Evolutionary conservation across 2,329 filamentous ascomycete genomes (phyloP).

Genomic region (Phaeosphaeria sp.): DNA sequence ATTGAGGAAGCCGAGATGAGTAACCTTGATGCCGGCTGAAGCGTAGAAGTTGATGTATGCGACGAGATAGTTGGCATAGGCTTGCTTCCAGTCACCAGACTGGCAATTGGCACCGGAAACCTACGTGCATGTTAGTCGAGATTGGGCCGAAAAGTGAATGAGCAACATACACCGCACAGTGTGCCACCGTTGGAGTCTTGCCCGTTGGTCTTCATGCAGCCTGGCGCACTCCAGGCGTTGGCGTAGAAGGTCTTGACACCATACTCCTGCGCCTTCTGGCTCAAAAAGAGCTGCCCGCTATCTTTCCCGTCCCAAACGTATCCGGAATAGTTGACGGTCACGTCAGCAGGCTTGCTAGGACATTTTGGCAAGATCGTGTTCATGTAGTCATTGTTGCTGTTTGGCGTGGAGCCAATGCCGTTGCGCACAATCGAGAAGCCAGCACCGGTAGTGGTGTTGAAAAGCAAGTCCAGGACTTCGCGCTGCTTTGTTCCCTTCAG

Average conservation of each 20-base stretch:
- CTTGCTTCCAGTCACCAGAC: constrained; percentile 56
- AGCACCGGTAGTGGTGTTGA: constrained; percentile 55
- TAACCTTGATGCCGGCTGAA: constrained; percentile 49
- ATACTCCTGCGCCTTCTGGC: constrained; percentile 55
- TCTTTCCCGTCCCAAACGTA: constrained; percentile 41
- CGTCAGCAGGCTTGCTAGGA: constrained; percentile 24
- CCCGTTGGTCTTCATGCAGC: constrained; percentile 60
- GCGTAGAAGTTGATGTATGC: constrained; percentile 56
- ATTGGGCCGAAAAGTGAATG: neutral
- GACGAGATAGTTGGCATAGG: constrained; percentile 58
- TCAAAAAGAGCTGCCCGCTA: constrained; percentile 59
- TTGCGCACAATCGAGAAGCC: constrained; percentile 56
- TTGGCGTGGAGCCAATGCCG: constrained; percentile 54
- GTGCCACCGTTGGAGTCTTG: constrained; percentile 54
- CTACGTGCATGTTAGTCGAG: constrained; percentile 8
- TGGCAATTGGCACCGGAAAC: constrained; percentile 41
- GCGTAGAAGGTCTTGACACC: constrained; percentile 57
- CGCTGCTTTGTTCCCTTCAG: constrained; percentile 50
- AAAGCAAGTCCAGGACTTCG: constrained; percentile 53
- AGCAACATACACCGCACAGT: constrained; percentile 50
- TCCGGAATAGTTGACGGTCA: constrained; percentile 9
- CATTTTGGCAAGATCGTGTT: constrained; percentile 37
- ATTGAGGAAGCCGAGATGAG: constrained; percentile 55
- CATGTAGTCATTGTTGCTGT: constrained; percentile 50
- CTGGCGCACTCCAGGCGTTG: constrained; percentile 60